Evolutionary conservation across 257 asterid genomes (phyloP).

Genomic region (Rhazya stricta): DNA sequence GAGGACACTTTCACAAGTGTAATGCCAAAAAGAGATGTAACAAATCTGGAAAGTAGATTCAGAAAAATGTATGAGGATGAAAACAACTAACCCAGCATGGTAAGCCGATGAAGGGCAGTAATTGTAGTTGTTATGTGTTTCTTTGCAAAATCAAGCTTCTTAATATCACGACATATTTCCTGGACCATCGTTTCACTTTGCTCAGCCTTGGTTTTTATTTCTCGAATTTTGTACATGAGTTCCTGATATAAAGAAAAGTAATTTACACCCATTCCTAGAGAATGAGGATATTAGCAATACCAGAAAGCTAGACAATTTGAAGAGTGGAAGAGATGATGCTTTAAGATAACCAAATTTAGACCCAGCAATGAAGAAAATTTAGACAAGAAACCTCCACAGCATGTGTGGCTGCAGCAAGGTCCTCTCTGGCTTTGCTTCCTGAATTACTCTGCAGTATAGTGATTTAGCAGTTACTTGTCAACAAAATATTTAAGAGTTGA

Average conservation of each 20-base stretch:
- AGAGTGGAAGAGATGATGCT: background rate
- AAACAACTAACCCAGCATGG: slow-evolving; percentile 83
- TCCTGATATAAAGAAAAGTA: slow-evolving; percentile 48
- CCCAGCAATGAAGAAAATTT: background rate
- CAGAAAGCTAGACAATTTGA: background rate
- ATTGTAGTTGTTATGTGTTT: slow-evolving; percentile 95
- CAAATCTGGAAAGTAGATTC: background rate
- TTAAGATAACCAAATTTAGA: background rate
- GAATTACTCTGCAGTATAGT: slow-evolving; percentile 69
- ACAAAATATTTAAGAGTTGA: background rate
- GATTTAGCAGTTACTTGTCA: slow-evolving; percentile 19
- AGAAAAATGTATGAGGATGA: slow-evolving; percentile 20
- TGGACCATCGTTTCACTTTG: slow-evolving; percentile 99
- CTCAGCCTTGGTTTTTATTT: slow-evolving; percentile 93
- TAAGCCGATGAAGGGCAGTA: slow-evolving; percentile 98
- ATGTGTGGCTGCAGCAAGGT: slow-evolving; percentile 93
- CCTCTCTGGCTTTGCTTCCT: slow-evolving; percentile 96
- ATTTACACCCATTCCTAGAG: background rate
- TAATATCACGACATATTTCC: slow-evolving; percentile 98
- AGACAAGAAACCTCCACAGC: slow-evolving; percentile 73
- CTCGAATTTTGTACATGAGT: slow-evolving; percentile 92
- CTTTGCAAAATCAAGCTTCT: slow-evolving; percentile 97
- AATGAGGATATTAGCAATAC: slow-evolving; percentile 1
- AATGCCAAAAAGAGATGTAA: slow-evolving; percentile 9
- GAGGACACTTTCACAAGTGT: background rate